phyloP scores from a whole-genome alignment of 176 grass and related monocot genomes.

The Rhynchospora breviuscula region DNA sequence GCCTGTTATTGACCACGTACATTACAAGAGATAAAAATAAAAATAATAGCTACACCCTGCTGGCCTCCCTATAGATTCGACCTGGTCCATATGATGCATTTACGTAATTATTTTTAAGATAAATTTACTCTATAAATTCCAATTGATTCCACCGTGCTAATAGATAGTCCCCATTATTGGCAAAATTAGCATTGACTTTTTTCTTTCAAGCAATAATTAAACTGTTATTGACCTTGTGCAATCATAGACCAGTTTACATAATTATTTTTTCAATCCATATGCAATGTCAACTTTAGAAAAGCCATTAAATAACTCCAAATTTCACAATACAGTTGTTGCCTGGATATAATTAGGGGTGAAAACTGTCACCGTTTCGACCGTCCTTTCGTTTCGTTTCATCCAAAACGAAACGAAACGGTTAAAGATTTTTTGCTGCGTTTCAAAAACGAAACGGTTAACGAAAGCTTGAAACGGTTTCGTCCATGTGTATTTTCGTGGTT shows the following conservation, averaged over 20 bases:
- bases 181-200: not conserved
- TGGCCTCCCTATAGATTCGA: not conserved
- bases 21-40: not conserved
- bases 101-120: not conserved
- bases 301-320: not conserved
- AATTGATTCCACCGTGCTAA: slow-evolving; percentile 6
- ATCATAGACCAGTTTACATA: not conserved
- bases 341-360: not conserved
- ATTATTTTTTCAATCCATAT: not conserved
- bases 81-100: not conserved
- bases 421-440: too few relatives aligned
- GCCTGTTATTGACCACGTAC: not conserved
- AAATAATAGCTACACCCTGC: not conserved
- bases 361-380: too few relatives aligned
- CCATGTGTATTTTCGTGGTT: too few relatives aligned
- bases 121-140: not conserved
- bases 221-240: not conserved
- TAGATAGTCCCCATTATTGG: not conserved
- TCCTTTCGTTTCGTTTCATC: too few relatives aligned
- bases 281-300: not conserved
- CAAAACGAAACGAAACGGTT: too few relatives aligned
- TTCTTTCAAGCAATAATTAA: not conserved
- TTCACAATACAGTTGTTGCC: not conserved
- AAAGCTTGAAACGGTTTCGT: too few relatives aligned
- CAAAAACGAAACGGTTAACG: too few relatives aligned